Evolutionary conservation across 345 rosid species (phyloP), one percentile per base, ranked within the genome.

Genomic region (Linum usitatissimum): DNA sequence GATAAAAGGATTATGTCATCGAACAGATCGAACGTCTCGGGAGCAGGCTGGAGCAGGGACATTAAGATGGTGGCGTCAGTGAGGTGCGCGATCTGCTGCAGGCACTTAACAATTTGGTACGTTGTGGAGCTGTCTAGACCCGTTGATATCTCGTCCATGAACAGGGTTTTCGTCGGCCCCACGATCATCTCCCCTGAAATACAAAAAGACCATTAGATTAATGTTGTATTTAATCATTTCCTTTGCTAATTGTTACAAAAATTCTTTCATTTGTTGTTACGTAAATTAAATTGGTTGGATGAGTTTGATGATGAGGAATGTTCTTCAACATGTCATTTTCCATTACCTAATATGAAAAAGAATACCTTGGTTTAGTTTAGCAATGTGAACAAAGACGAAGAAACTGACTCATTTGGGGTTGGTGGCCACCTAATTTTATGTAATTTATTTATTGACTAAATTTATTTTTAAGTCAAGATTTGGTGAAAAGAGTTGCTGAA

Each of bases 121-220:
- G 99, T 82, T 1, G 97, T 92, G 62, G 97, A 90, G 77, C 97
- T 87, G 70, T 93, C 99, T 42, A 90, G 76, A 56, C 96, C 99
- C 0, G 96, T 93, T 7, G 99, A 89, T 78, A 87, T 93, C 74
- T 90, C 99, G 64, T 93, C 99, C 97, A 93, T 93, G 69, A 79
- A 87, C 57, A 93, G 40, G 19, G 94, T 80, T 69, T 90, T 93
- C 30, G 97, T 83, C 21, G 99, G 99, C 19, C 97, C 94, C 30
- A 93, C 99, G 28, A 87, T 86, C 99, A 90, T 93, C 77, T 93
- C 99, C 45, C 96, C 98, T 88, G 75, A 20, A 2, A 60, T 17
- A 53, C 15, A 34, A 34, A 1, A 34, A 34, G 8, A 7, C 5
- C 8, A 34, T 58, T 38, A 58, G 28, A 38, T 53, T 21, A 61